Evolutionary conservation across 129 eudicot genomes (phyloP), one percentile per base, ranked within the genome.

Genomic region (Apium graveolens): DNA sequence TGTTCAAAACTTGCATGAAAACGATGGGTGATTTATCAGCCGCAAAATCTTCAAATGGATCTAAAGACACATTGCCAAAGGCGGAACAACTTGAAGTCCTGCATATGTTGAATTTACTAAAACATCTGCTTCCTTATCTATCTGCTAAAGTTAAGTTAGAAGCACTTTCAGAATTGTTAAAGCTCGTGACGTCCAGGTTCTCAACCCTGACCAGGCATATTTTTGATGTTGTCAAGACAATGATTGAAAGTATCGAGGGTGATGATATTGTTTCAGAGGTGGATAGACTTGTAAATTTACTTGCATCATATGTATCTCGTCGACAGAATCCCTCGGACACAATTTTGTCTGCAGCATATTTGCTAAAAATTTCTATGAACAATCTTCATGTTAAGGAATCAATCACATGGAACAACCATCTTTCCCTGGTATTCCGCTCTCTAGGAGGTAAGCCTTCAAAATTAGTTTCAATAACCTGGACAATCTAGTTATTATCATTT

Each of bases 61-160:
- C 78, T 80, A 82, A 79, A 43, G 86, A 86, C 74, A 73, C n/a
- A 31, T 42, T 81, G 77, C 82, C 87, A 26, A 90, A 85, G 74
- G 74, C 89, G 48, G 96, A 90, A 76, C 87, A 86, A 66, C 87
- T 86, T 46, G 98, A 95, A 76, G 85, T 85, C 80, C 83, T 90
- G 75, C 98, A 95, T 84, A 85, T 87, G 89, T 81, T 95, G 75
- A 88, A 86, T 83, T 32, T 92, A 76, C 72, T 90, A 75, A 90
- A 92, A 80, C 88, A 83, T 70, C 76, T 91, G 70, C 78, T 90
- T 80, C 96, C 98, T 17, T 70, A 85, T 85, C 86, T 95, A 70
- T 83, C 91, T 66, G 81, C 82, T 77, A 83, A 91, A 82, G 81
- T 79, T 49, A 68, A 86, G 62, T 42, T 77, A 37, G 73, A 83